Percentiles rank a stretch among this genome's conserved stretches.
These are phyloP conservation scores for Xylariaceae sp. DNA, from an alignment of 2,329 filamentous ascomycete species.

Conservation along the genomic window DNA sequence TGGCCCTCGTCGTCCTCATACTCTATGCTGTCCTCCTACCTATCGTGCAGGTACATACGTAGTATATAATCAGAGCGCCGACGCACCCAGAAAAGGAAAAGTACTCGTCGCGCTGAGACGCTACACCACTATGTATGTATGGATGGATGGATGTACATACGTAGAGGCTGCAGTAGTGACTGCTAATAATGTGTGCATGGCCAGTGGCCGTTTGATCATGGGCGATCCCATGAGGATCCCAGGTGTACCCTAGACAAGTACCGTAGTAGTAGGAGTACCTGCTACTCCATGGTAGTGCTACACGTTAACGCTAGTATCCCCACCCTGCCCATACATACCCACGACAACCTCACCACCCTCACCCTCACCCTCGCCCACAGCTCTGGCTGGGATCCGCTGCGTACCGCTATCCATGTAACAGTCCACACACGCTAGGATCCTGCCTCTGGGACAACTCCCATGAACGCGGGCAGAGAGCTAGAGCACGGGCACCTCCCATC, in stretches of 20 bases:
- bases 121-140: constrained; percentile 16
- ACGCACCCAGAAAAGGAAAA: too few relatives aligned
- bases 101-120: constrained; percentile 20
- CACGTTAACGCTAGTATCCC: too few relatives aligned
- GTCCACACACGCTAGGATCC: constrained; percentile 15
- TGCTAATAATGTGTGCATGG: constrained; percentile 11
- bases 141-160: too few relatives aligned
- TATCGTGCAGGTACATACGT: too few relatives aligned
- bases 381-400: constrained; percentile 15
- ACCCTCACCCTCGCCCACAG: background rate
- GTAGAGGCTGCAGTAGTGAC: too few relatives aligned
- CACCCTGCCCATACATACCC: too few relatives aligned
- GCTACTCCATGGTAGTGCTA: too few relatives aligned
- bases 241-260: constrained; percentile 27
- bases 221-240: constrained; percentile 30
- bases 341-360: too few relatives aligned
- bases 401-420: constrained; percentile 13
- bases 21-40: too few relatives aligned
- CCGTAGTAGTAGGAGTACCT: constrained; percentile 23
- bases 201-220: constrained; percentile 35
- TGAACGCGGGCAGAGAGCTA: constrained; percentile 19
- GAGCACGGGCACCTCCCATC: constrained; percentile 19
- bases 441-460: constrained; percentile 22
- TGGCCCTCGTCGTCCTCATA: too few relatives aligned
- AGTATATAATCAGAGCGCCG: too few relatives aligned